Conservation (phyloP, 495 filamentous ascomycete species). For the Cercophora samala region DNA sequence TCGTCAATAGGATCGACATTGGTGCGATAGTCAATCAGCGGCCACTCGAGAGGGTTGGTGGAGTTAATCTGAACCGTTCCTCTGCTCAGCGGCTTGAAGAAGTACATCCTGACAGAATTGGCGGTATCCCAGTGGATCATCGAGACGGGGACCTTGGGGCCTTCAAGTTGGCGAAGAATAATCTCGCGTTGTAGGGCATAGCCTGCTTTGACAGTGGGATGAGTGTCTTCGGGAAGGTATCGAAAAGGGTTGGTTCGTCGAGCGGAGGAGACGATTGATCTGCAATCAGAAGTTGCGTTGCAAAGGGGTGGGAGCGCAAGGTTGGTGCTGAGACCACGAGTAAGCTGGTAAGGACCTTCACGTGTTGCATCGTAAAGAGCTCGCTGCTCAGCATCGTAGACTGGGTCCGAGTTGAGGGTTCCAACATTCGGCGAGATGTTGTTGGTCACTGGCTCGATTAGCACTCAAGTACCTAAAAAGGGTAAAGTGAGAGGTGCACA, state of each 20-base stretch:
- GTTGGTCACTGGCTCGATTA: conserved; percentile 28
- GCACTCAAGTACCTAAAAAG: conserved; percentile 42
- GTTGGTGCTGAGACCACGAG: conserved; percentile 15
- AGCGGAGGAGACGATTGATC: conserved; percentile 33
- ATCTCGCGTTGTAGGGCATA: conserved; percentile 34
- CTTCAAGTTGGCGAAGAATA: conserved; percentile 28
- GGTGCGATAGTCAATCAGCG: conserved; percentile 36
- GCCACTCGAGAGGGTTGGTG: conserved; percentile 34
- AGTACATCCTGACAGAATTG: conserved; percentile 34
- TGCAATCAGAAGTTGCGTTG: conserved; percentile 30
- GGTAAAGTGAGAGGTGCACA: conserved; percentile 23
- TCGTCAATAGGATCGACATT: conserved; percentile 38
- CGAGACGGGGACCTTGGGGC: conserved; percentile 25
- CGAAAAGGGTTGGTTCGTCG: conserved; percentile 30
- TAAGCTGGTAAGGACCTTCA: conserved; percentile 6
- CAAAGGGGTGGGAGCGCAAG: conserved; percentile 35
- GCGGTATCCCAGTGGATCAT: conserved; percentile 38
- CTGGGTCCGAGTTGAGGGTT: conserved; percentile 31
- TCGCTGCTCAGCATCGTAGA: conserved; percentile 8
- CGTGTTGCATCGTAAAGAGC: conserved; percentile 6
- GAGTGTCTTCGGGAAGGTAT: conserved; percentile 35
- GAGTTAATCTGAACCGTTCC: conserved; percentile 42
- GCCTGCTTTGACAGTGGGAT: conserved; percentile 38
- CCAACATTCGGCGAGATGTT: conserved; percentile 34
- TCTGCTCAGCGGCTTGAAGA: conserved; percentile 39